Base-by-base conservation (phyloP, 1,284 basidiomycete genomes). In the Trametes versicolor region DNA sequence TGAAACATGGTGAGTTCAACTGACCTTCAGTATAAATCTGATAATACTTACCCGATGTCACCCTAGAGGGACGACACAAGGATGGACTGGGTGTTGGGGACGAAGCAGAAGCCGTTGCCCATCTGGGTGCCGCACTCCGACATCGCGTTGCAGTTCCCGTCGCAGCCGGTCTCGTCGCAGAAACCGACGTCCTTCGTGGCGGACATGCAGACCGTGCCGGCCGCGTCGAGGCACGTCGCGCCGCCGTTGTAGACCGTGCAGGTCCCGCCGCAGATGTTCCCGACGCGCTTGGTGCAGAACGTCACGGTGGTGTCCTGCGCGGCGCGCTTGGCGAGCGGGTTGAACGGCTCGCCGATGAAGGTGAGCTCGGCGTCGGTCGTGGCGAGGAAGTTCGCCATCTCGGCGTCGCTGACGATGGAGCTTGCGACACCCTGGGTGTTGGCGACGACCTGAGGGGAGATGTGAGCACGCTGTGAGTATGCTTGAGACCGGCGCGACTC, bases 281-380 rank as follows among this genome's bases (percentile, higher is more conserved):
- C 39, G 29, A 25, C 25, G 25, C 50, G 50, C 29, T 53, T 53
- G 12, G 50, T 60, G 50, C 58, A 60, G 58, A 45, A 60, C 27
- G 39, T 53, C n/a, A 60, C 49, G 13, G 29, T 23, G 13, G 58
- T 60, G 39, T 19, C 32, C 32, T 60, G 58, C n/a, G 58, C 50
- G n/a, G 58, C 39, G 51, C 58, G 58, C 37, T 51, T 37, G n/a
- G 39, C 29, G 29, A 60, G 58, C 27, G 58, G 37, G 39, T 53
- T 59, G 39, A 51, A 2, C 13, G 50, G 50, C 12, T 52, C 58
- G 39, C 58, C 58, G 49, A 60, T 36, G 39, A 60, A 60, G 49
- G 39, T 60, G 39, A 60, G 50, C 23, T 60, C 49, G 50, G 58
- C 58, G 29, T 60, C 58, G 39, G 58, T 60, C 5, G 50, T 60